A percentile compares a stretch with the other conserved stretches of the same genome.
Evolutionary conservation across 176 grass and related monocot species (phyloP).

Genomic region (Olyra latifolia): DNA sequence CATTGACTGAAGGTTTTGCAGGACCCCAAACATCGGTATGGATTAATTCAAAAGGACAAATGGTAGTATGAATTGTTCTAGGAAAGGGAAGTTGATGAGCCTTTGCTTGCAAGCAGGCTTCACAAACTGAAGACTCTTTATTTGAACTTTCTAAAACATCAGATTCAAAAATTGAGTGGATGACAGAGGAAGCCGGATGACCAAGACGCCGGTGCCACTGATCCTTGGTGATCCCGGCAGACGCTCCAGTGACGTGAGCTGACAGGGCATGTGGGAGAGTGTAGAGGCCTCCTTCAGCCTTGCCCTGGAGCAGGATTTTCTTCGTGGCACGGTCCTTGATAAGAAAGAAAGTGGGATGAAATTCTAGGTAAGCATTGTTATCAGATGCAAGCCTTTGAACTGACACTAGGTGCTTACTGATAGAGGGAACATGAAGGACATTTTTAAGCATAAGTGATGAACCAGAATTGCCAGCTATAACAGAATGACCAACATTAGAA

Average conservation of each 20-base stretch:
- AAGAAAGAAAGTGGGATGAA: neutral
- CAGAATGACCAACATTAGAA: neutral
- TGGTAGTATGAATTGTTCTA: no score
- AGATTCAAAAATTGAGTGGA: no score
- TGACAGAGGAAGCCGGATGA: neutral
- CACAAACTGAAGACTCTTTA: no score
- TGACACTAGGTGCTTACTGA: neutral
- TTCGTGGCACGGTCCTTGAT: neutral
- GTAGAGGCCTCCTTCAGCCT: neutral
- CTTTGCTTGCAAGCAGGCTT: no score
- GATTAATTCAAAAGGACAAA: no score
- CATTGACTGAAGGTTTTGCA: no score
- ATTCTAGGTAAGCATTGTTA: neutral
- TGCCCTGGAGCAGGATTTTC: neutral
- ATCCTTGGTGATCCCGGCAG: accelerated
- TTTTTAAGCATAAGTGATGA: neutral
- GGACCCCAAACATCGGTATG: no score
- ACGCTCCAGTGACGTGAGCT: no score
- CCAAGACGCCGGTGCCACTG: neutral
- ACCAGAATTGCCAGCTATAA: neutral
- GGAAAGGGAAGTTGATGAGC: no score
- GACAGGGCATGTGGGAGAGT: no score
- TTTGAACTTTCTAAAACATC: no score
- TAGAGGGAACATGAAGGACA: neutral
- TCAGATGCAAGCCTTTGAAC: neutral